These are phyloP conservation scores for Betula pendula DNA, from an alignment of 306 rosid species.

Conservation along the genomic window DNA sequence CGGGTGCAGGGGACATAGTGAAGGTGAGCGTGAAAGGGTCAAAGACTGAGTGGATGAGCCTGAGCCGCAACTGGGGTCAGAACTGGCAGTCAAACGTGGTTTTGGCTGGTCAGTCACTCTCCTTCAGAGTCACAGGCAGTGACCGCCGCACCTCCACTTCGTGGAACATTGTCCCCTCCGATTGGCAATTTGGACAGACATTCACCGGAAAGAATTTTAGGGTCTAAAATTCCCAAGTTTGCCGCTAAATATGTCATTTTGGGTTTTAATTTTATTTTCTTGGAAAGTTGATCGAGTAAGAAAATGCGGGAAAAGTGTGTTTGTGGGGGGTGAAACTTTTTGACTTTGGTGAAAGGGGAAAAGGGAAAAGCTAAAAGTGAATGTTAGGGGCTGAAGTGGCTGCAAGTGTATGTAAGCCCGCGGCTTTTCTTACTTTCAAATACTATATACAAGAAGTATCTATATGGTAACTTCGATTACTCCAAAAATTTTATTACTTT, in stretches of 20 bases:
- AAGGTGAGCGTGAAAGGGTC: slow-evolving; percentile 66
- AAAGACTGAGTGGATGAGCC: slow-evolving; percentile 61
- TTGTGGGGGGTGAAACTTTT: slow-evolving; percentile 34
- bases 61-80: slow-evolving; percentile 94
- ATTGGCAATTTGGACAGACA: slow-evolving; percentile 87
- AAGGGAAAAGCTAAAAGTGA: slow-evolving; percentile 7
- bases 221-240: slow-evolving; percentile 29
- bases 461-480: no score
- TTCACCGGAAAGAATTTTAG: slow-evolving; percentile 73
- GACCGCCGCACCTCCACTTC: slow-evolving; percentile 74
- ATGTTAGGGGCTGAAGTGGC: slow-evolving; percentile 69
- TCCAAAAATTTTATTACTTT: no score
- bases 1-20: slow-evolving; percentile 77
- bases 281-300: slow-evolving; percentile 10
- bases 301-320: slow-evolving; percentile 9
- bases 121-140: slow-evolving; percentile 75
- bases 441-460: not conserved
- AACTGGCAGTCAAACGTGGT: slow-evolving; percentile 63
- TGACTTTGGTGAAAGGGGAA: not conserved
- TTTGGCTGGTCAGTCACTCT: slow-evolving; percentile 75
- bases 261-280: not conserved
- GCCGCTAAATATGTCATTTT: not conserved
- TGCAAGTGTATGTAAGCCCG: slow-evolving; percentile 55
- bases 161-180: slow-evolving; percentile 58
- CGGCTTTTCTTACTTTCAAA: slow-evolving; percentile 41